Evolutionary conservation across 768 basidiomycete genomes (phyloP).

Genomic region (Pisolithus sp.): DNA sequence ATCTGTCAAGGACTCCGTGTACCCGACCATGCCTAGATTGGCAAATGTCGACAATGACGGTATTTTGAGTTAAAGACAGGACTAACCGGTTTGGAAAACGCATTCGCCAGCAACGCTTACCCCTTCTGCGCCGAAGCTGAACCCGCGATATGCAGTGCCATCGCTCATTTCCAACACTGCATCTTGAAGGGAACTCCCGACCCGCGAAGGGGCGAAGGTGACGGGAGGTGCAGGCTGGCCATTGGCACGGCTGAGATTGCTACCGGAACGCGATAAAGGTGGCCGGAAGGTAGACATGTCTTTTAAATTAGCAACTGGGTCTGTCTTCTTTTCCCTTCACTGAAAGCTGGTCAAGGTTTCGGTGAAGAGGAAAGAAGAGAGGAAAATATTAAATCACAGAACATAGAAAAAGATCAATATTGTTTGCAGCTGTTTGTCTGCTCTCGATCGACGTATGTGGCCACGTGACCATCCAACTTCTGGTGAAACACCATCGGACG

Average conservation of each 20-base stretch:
- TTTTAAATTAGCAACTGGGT: conserved; percentile 2
- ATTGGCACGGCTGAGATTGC: conserved; percentile 29
- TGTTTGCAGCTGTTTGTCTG: conserved; percentile 22
- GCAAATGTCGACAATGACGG: conserved; percentile 11
- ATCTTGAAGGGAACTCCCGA: conserved; percentile 32
- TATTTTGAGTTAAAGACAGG: conserved; percentile 8
- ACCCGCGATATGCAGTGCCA: conserved; percentile 81
- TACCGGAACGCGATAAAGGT: conserved; percentile 39
- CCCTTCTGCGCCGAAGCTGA: conserved; percentile 87
- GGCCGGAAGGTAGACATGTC: conserved; percentile 31
- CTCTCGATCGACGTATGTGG: no score
- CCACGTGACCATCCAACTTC: no score
- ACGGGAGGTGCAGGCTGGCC: conserved; percentile 31
- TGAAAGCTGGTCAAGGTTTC: conserved; percentile 31
- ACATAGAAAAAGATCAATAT: conserved; percentile 5
- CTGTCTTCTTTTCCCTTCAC: conserved; percentile 45
- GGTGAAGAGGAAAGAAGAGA: conserved; percentile 46
- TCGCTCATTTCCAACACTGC: conserved; percentile 86
- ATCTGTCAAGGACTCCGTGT: conserved; percentile 96
- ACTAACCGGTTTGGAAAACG: conserved; percentile 96
- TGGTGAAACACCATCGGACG: no score
- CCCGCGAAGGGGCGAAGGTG: conserved; percentile 24
- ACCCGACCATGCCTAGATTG: conserved; percentile 91
- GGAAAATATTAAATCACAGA: conserved; percentile 11
- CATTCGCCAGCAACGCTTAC: conserved; percentile 96